Percentiles rank a stretch among this genome's conserved stretches.
Conservation (phyloP, 2,329 filamentous ascomycete species). For the Huntiella moniliformis region DNA sequence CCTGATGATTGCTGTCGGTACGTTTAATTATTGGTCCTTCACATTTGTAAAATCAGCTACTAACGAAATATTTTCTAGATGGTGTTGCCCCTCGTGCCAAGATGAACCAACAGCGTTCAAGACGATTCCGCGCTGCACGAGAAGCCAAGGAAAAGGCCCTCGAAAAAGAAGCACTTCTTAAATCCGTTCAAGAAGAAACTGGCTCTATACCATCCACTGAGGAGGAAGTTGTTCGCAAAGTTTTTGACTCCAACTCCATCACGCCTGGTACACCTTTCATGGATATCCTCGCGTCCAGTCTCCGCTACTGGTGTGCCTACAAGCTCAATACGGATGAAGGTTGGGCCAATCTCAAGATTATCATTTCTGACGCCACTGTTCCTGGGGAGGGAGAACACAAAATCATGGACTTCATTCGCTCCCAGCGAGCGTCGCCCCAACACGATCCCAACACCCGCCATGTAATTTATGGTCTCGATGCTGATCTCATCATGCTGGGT, state of each 20-base stretch:
- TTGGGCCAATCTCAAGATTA: constrained; percentile 91
- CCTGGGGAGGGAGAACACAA: constrained; percentile 98
- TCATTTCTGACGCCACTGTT: constrained; percentile 95
- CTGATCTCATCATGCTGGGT: constrained; percentile 96
- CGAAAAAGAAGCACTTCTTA: constrained; percentile 74
- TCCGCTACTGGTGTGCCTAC: constrained; percentile 94
- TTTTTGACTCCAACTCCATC: constrained; percentile 75
- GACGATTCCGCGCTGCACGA: constrained; percentile 83
- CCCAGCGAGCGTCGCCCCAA: constrained; percentile 73
- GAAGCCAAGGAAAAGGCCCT: constrained; percentile 88
- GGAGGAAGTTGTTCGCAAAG: constrained; percentile 57
- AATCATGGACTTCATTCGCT: constrained; percentile 96
- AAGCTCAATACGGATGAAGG: constrained; percentile 93
- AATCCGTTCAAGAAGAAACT: constrained; percentile 62
- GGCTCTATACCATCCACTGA: constrained; percentile 25
- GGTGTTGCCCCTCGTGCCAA: constrained; percentile 94
- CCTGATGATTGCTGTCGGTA: constrained; percentile 91
- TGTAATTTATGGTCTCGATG: constrained; percentile 95
- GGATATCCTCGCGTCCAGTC: constrained; percentile 76
- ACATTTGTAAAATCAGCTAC: constrained; percentile 14
- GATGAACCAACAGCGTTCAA: constrained; percentile 97
- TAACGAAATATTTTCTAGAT: constrained; percentile 32
- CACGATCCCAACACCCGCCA: constrained; percentile 94
- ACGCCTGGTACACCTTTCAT: constrained; percentile 97
- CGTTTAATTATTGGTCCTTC: constrained; percentile 17